Evolutionary conservation across 768 basidiomycete species (phyloP), one percentile per base, ranked within the genome.

Genomic region (Rhodotorula babjevae): DNA sequence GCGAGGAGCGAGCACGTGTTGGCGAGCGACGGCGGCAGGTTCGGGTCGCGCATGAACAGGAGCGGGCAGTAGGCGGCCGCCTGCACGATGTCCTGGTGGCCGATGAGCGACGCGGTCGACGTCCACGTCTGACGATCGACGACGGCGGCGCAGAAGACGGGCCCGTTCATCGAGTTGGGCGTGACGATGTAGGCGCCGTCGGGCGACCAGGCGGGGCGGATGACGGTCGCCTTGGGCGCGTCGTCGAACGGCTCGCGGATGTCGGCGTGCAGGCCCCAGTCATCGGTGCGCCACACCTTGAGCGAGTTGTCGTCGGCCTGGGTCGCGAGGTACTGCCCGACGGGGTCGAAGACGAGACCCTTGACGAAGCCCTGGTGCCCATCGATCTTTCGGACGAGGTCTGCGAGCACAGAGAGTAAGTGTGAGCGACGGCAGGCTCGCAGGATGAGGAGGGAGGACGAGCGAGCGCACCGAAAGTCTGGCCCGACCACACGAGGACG

Each of bases 181-280:
- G 94, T 92, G 9, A 93, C 96, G 71, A 99, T 92, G 79, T 96
- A 93, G 4, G 95, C 91, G n/a, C 96, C 96, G 79, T 98, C 96
- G 4, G 96, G 96, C 1, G 94, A 97, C 96, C 96, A 99, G 58
- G 75, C 31, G 61, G 71, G 67, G 59, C 65, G 46, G 40, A 74
- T 81, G 18, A 68, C 94, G 84, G 94, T 96, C 2, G 95, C 96
- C 77, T 90, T 92, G 1, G 96, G 95, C 0, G 93, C 95, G 79
- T 91, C 89, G 74, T 90, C 89, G 77, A 98, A 98, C 0, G 94
- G 94, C 77, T 94, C 92, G 33, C 84, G 87, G 55, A 98, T 87
- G 78, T 89, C 90, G 7, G 89, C 87, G 73, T 93, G 90, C 7
- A 94, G 82, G 11, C 84, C 83, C 96, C 96, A 99, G 76, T 95